Conservation (phyloP, 768 basidiomycete genomes). For the Amanita muscaria region DNA sequence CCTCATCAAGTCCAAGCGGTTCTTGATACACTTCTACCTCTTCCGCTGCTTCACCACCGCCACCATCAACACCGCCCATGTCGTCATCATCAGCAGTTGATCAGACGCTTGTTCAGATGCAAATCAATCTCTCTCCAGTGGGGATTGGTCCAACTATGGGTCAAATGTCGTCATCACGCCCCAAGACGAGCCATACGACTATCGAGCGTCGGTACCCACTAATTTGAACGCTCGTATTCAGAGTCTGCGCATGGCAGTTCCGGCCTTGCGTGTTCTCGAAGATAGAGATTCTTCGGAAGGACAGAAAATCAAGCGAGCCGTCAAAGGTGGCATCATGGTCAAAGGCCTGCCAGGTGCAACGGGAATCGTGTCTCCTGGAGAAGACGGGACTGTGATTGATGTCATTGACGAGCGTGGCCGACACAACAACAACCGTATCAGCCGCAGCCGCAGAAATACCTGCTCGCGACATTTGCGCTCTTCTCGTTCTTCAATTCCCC, state of each 20-base stretch:
- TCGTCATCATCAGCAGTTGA: not conserved
- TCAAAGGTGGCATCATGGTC: slow-evolving; percentile 30
- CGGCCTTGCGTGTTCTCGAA: slow-evolving; percentile 74
- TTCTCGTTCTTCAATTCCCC: slow-evolving; percentile 84
- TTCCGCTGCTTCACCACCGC: slow-evolving; percentile 32
- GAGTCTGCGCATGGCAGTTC: slow-evolving; percentile 70
- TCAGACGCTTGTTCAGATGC: not conserved
- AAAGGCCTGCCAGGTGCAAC: slow-evolving; percentile 22
- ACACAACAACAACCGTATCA: slow-evolving; percentile 15
- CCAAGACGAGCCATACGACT: slow-evolving; percentile 87
- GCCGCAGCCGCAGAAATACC: slow-evolving; percentile 57
- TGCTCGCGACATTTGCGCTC: slow-evolving; percentile 74
- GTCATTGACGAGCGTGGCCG: slow-evolving; percentile 67
- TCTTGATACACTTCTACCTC: slow-evolving; percentile 38
- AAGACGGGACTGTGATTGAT: slow-evolving; percentile 35
- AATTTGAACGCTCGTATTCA: slow-evolving; percentile 85
- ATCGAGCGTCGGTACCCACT: slow-evolving; percentile 82
- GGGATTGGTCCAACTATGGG: not conserved
- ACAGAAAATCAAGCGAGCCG: slow-evolving; percentile 40
- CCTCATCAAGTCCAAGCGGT: slow-evolving; percentile 21
- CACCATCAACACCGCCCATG: slow-evolving; percentile 12
- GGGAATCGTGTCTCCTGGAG: slow-evolving; percentile 22
- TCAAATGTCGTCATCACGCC: slow-evolving; percentile 28
- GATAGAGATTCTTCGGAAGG: slow-evolving; percentile 38
- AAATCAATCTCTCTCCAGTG: not conserved